Conservation (phyloP, 2,329 filamentous ascomycete genomes). For the Bipolaris gigantea region DNA sequence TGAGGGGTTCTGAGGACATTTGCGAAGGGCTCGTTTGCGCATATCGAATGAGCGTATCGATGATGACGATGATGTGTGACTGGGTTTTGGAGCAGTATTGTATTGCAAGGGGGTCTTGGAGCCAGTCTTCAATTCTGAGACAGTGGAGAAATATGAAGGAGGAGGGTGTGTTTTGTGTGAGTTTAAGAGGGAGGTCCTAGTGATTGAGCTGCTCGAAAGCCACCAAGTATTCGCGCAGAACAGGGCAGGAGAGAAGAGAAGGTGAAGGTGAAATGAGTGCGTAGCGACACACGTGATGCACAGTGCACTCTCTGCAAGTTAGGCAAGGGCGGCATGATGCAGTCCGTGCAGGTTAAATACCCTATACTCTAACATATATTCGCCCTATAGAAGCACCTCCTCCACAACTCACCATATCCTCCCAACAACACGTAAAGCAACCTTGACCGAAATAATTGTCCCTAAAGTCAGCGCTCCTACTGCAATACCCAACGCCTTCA, state of each 20-base stretch:
- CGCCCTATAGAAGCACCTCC: not conserved
- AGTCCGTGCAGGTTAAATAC: too few relatives aligned
- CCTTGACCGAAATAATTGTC: slow-evolving; percentile 29
- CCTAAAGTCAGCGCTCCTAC: slow-evolving; percentile 33
- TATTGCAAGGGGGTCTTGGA: not conserved
- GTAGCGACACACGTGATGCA: not conserved
- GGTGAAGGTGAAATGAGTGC: not conserved
- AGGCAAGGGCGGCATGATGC: not conserved
- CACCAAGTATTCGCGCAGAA: not conserved
- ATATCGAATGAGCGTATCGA: not conserved
- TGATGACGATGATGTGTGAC: not conserved
- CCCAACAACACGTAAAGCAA: slow-evolving; percentile 23
- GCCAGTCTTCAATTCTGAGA: not conserved
- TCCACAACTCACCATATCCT: slow-evolving; percentile 21
- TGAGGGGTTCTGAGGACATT: slow-evolving; percentile 10
- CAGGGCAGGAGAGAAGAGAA: not conserved
- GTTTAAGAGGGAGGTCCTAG: not conserved
- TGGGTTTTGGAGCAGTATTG: not conserved
- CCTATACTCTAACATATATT: not conserved
- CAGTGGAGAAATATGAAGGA: not conserved
- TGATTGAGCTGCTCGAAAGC: not conserved
- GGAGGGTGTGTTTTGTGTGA: not conserved
- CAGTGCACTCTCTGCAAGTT: not conserved
- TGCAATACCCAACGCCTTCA: slow-evolving; percentile 51
- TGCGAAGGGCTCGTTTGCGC: not conserved